These are phyloP conservation scores for Mortierella sp. DNA, from an alignment of 371 early-diverging fungal species.

Conservation along the genomic window DNA sequence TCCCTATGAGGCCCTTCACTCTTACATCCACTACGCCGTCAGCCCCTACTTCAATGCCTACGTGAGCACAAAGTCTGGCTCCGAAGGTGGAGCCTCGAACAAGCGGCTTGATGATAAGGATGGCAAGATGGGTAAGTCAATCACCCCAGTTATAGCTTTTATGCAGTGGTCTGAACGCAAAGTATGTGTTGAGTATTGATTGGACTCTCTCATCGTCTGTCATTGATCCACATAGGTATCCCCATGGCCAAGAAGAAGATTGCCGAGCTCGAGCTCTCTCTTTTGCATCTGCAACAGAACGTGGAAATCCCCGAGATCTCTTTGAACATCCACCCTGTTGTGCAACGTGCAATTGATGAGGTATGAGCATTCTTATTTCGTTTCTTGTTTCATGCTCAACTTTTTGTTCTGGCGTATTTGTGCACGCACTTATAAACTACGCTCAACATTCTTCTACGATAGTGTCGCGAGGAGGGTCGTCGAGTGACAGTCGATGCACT, in stretches of 20 bases:
- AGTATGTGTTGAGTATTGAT: neutral
- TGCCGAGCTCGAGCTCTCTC: slow-evolving; percentile 96
- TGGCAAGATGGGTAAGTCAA: slow-evolving; percentile 77
- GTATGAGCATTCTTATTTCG: slow-evolving; percentile 44
- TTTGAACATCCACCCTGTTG: slow-evolving; percentile 89
- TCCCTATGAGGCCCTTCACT: slow-evolving; percentile 94
- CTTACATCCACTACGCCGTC: slow-evolving; percentile 94
- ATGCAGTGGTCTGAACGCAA: neutral
- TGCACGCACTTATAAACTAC: neutral
- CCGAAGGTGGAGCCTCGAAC: slow-evolving; percentile 60
- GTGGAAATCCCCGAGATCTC: slow-evolving; percentile 96
- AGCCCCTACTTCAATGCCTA: slow-evolving; percentile 98
- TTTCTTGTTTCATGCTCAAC: neutral
- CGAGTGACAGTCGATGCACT: slow-evolving; percentile 83
- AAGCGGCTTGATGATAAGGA: slow-evolving; percentile 86
- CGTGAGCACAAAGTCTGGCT: slow-evolving; percentile 80
- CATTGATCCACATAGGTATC: slow-evolving; percentile 60
- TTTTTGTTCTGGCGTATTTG: neutral
- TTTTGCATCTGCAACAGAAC: slow-evolving; percentile 96
- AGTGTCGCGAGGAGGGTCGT: slow-evolving; percentile 74
- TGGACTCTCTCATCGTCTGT: neutral
- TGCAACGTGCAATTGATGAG: slow-evolving; percentile 84
- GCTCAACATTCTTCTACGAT: neutral
- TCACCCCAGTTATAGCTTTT: neutral
- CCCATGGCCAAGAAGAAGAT: slow-evolving; percentile 98